These are phyloP conservation scores for Cicer judaicum DNA, from an alignment of 306 rosid species.

Conservation along the genomic window DNA sequence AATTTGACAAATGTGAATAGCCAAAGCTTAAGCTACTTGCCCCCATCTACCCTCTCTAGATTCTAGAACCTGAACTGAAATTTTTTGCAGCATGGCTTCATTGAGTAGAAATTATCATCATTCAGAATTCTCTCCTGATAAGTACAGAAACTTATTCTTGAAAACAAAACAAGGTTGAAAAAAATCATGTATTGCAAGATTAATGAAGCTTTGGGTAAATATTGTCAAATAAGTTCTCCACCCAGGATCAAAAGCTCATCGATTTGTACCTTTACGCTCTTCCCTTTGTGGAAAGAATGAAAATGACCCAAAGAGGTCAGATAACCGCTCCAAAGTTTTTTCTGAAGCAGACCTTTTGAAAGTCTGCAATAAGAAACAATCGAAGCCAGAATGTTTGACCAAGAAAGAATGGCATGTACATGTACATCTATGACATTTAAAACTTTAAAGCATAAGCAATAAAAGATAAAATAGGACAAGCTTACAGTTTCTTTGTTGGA, in stretches of 20 bases:
- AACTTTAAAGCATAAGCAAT: neutral
- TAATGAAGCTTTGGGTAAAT: constrained; percentile 11
- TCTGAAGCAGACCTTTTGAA: constrained; percentile 85
- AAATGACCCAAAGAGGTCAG: constrained; percentile 79
- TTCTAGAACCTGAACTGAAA: neutral
- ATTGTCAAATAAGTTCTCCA: constrained; percentile 31
- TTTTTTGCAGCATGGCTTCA: neutral
- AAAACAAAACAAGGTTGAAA: constrained; percentile 23
- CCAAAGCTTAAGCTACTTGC: constrained; percentile 5
- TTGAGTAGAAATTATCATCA: neutral
- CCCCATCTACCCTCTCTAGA: constrained; percentile 23
- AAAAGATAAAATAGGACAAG: constrained; percentile 19
- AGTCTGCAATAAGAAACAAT: constrained; percentile 50
- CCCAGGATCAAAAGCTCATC: neutral
- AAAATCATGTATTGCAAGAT: constrained; percentile 12
- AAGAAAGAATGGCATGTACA: neutral
- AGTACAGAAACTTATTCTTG: neutral
- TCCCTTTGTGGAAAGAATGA: constrained; percentile 66
- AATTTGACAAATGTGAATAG: constrained; percentile 22
- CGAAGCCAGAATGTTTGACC: constrained; percentile 14
- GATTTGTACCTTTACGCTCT: constrained; percentile 61
- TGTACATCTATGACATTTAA: constrained; percentile 4
- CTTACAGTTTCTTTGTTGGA: constrained; percentile 68
- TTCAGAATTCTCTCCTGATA: constrained; percentile 1
- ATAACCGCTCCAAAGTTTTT: constrained; percentile 67